These are phyloP conservation scores for Scytalidium sp. DNA, from an alignment of 2,329 filamentous ascomycete genomes.

Conservation along the genomic window DNA sequence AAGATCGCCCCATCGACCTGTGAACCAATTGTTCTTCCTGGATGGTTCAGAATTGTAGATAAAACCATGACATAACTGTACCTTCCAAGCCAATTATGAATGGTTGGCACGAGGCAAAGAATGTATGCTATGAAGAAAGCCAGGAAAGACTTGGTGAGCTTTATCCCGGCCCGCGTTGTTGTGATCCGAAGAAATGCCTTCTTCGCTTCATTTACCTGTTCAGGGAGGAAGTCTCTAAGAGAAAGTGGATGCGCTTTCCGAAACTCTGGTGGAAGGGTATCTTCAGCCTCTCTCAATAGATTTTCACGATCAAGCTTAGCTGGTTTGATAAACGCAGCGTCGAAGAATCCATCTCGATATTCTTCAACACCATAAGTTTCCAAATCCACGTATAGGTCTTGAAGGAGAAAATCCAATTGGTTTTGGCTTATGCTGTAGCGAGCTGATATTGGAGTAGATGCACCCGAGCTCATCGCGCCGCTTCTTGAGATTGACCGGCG, in stretches of 20 bases:
- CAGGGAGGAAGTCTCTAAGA: constrained; percentile 41
- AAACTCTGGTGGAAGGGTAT: constrained; percentile 45
- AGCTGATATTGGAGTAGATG: constrained; percentile 22
- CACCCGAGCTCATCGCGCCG: constrained; percentile 14
- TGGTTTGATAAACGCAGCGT: constrained; percentile 39
- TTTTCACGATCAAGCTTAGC: constrained; percentile 34
- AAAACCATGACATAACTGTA: constrained; percentile 55
- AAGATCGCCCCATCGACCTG: constrained; percentile 54
- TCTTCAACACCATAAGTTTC: constrained; percentile 41
- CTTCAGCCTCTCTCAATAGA: constrained; percentile 37
- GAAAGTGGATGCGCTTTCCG: constrained; percentile 45
- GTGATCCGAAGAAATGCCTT: constrained; percentile 37
- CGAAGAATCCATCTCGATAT: constrained; percentile 40
- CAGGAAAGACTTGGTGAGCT: constrained; percentile 50
- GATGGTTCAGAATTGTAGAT: constrained; percentile 56
- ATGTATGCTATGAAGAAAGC: constrained; percentile 55
- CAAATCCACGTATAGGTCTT: constrained; percentile 31
- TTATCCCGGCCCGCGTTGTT: constrained; percentile 49
- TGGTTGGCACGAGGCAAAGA: constrained; percentile 48
- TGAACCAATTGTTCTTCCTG: constrained; percentile 52
- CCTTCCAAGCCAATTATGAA: constrained; percentile 48
- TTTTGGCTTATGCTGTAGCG: constrained; percentile 25
- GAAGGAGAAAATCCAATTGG: constrained; percentile 27
- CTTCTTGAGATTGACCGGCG: constrained; percentile 18
- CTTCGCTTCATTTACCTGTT: constrained; percentile 43